These are phyloP conservation scores for Xylariaceae sp. DNA, from an alignment of 2,329 filamentous ascomycete species.

Conservation along the genomic window DNA sequence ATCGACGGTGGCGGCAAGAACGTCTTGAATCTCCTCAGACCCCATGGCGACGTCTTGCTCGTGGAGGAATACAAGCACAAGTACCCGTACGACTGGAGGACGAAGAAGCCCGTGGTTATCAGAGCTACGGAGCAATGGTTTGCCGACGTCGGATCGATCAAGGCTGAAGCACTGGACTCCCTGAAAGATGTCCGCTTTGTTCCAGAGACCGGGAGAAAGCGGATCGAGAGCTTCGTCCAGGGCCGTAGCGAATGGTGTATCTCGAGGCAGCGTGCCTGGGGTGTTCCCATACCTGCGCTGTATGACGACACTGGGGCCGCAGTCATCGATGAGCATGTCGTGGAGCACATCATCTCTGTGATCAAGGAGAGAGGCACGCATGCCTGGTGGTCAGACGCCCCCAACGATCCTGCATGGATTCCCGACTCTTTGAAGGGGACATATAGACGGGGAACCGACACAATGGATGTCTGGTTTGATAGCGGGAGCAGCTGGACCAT, in stretches of 20 bases:
- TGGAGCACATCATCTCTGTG: constrained; percentile 77
- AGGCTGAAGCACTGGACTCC: constrained; percentile 63
- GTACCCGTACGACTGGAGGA: constrained; percentile 97
- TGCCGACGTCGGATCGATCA: constrained; percentile 81
- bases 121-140: constrained; percentile 97
- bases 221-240: constrained; percentile 80
- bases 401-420: constrained; percentile 73
- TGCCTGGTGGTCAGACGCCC: constrained; percentile 85
- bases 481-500: constrained; percentile 89
- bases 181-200: constrained; percentile 71
- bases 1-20: constrained; percentile 62
- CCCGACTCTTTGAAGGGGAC: constrained; percentile 53
- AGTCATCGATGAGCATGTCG: constrained; percentile 71
- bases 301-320: constrained; percentile 70
- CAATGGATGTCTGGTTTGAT: constrained; percentile 99
- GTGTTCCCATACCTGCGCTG: constrained; percentile 88
- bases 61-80: constrained; percentile 76
- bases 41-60: constrained; percentile 54
- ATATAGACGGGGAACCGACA: constrained; percentile 78
- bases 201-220: constrained; percentile 64
- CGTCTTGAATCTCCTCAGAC: constrained; percentile 63
- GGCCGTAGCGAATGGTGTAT: constrained; percentile 96
- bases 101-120: constrained; percentile 85
- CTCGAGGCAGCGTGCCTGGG: constrained; percentile 91
- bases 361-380: constrained; percentile 77